Conservation (phyloP, 2,329 filamentous ascomycete genomes). For the Fusarium mundagurra region DNA sequence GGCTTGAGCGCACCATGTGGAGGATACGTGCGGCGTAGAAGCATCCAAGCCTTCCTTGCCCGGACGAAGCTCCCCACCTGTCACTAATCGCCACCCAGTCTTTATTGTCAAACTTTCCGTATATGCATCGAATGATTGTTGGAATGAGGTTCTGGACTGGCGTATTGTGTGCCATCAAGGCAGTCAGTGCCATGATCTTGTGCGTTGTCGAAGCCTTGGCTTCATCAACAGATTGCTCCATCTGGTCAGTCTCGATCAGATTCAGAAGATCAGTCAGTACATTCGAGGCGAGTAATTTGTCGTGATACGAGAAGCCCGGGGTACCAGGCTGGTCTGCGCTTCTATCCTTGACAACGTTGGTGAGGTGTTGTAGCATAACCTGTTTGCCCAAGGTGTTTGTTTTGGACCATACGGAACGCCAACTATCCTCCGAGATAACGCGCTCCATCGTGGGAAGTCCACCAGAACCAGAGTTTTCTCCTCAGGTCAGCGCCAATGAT, state of each 20-base stretch:
- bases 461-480: not conserved
- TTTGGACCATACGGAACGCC: not conserved
- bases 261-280: not conserved
- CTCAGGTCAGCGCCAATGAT: too few relatives aligned
- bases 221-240: conserved; percentile 1
- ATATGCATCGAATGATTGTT: conserved; percentile 10
- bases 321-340: not conserved
- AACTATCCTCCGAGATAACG: not conserved
- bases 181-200: conserved; percentile 6
- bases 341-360: not conserved
- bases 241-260: conserved; percentile 5
- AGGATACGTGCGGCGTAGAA: conserved; percentile 17
- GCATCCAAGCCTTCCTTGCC: conserved; percentile 17
- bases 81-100: not conserved
- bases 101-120: not conserved
- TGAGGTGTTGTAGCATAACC: conserved; percentile 1
- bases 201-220: conserved; percentile 16
- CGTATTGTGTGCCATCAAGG: conserved; percentile 7
- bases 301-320: not conserved
- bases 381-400: conserved; percentile 7
- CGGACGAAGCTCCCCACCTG: not conserved
- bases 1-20: conserved; percentile 1
- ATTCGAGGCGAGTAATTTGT: not conserved
- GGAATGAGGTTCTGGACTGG: not conserved
- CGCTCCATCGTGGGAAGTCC: conserved; percentile 2